Evolutionary conservation across 805 yeast genomes (phyloP).

Genomic region (Zygosaccharomyces rouxii): DNA sequence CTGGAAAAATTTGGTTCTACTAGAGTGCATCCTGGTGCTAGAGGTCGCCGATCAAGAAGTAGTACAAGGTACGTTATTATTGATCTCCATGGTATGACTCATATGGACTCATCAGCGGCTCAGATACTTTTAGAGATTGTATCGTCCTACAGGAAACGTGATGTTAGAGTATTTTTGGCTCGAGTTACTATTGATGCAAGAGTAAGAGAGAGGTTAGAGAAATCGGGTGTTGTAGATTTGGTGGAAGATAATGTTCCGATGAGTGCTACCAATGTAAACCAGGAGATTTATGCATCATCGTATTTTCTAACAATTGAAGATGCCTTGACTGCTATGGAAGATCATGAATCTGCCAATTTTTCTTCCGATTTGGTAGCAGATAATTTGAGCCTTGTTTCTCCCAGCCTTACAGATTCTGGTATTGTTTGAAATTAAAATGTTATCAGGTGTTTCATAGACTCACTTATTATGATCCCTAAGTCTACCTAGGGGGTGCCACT

Average conservation of each 20-base stretch:
- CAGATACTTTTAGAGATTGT: conserved; percentile 66
- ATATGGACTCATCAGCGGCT: conserved; percentile 74
- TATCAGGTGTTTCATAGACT: not conserved
- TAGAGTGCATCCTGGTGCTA: conserved; percentile 70
- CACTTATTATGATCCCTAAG: not conserved
- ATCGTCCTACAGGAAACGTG: conserved; percentile 47
- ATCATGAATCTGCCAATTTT: conserved; percentile 22
- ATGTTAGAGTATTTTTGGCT: conserved; percentile 55
- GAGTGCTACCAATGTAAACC: not conserved
- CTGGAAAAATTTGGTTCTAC: conserved; percentile 75
- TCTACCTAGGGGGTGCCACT: no score
- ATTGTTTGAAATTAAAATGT: conserved; percentile 8
- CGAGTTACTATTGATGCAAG: conserved; percentile 48
- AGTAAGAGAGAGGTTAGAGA: conserved; percentile 47
- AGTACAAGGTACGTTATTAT: conserved; percentile 58
- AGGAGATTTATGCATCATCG: conserved; percentile 30
- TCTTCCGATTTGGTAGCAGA: conserved; percentile 7
- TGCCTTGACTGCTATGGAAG: conserved; percentile 48
- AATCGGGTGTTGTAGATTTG: conserved; percentile 51
- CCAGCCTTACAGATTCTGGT: conserved; percentile 12
- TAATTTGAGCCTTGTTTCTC: conserved; percentile 13
- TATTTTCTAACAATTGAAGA: conserved; percentile 52
- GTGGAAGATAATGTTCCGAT: conserved; percentile 26
- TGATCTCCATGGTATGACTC: conserved; percentile 78
- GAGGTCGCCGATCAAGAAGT: conserved; percentile 42